A percentile compares a stretch with the other conserved stretches of the same genome.
Evolutionary conservation across 139 green algal genomes (phyloP).

Genomic region (Eudorina sp.): DNA sequence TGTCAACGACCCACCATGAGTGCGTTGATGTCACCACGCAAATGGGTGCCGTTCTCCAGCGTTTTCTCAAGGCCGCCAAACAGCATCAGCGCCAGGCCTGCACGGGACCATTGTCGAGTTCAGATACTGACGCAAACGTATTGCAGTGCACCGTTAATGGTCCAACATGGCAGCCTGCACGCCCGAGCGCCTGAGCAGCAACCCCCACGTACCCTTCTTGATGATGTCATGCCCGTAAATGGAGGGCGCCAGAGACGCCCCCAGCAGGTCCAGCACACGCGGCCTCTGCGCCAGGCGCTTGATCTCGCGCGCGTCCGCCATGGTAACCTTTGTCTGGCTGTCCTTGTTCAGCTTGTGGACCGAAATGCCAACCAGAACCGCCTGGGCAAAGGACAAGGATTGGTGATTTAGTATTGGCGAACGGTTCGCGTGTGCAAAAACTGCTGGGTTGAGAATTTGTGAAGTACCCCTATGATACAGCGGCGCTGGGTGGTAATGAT

Average conservation of each 20-base stretch:
- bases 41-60: conserved; percentile 85
- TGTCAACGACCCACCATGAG: conserved; percentile 81
- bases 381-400: too few relatives aligned
- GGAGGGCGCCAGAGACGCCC: conserved; percentile 90
- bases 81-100: conserved; percentile 76
- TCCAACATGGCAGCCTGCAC: too few relatives aligned
- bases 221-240: conserved; percentile 96
- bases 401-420: too few relatives aligned
- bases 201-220: conserved; percentile 83
- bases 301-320: conserved; percentile 51
- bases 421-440: too few relatives aligned
- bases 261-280: conserved; percentile 88
- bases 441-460: too few relatives aligned
- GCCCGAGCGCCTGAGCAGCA: too few relatives aligned
- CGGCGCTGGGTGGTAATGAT: too few relatives aligned
- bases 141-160: too few relatives aligned
- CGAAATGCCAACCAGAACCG: conserved; percentile 73
- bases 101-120: too few relatives aligned
- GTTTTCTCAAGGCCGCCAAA: conserved; percentile 80
- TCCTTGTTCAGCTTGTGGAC: conserved; percentile 74
- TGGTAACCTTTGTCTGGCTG: conserved; percentile 55
- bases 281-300: conserved; percentile 62
- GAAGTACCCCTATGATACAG: too few relatives aligned
- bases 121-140: too few relatives aligned
- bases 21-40: conserved; percentile 98